Evolutionary conservation across 495 filamentous ascomycete species (phyloP), one percentile per base, ranked within the genome.

Genomic region (Melanomma pulvis-pyrius): DNA sequence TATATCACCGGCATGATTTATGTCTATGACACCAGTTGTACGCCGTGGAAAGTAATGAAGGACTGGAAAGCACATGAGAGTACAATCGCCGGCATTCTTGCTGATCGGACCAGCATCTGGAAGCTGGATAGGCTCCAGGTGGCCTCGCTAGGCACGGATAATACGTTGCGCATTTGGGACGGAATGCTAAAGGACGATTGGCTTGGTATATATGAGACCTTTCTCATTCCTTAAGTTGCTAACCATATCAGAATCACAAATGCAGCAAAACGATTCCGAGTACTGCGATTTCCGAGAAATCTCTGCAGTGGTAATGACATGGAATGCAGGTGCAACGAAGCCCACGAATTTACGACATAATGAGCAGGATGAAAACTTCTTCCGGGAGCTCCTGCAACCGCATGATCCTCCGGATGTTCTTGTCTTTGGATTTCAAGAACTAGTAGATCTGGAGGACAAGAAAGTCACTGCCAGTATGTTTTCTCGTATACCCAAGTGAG

Each of bases 371-470:
- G 82, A 82, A 5, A 79, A 82, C 30, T 97, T 98, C 75, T 87
- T 98, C 61, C 84, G 85, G 68, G 82, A 91, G 59, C 82, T 94
- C 0, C 79, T 96, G 44, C 80, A 87, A 63, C 83, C 80, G 30
- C 87, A 89, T 59, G 82, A 88, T 54, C 87, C 88, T 9, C 92
- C 94, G 0, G 94, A 98, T 69, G 89, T 98, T 53, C 79, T 98
- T 5, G 86, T 98, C 3, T 98, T 98, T 82, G 94, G 94, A 11
- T 98, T 98, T 75, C 94, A 98, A 74, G 94, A 98, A 75, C 82
- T 98, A 9, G 93, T 98, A 13, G 96, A 98, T 71, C 79, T 98
- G 15, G 94, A 98, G 73, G 92, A 98, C 74, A 98, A 97, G 80
- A 96, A 90, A 68, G 88, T 94, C 64, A 97, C 93, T 59, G 94